Evolutionary conservation across 2,329 filamentous ascomycete species (phyloP), one percentile per base, ranked within the genome.

Genomic region (Pseudodiploospora longispora): DNA sequence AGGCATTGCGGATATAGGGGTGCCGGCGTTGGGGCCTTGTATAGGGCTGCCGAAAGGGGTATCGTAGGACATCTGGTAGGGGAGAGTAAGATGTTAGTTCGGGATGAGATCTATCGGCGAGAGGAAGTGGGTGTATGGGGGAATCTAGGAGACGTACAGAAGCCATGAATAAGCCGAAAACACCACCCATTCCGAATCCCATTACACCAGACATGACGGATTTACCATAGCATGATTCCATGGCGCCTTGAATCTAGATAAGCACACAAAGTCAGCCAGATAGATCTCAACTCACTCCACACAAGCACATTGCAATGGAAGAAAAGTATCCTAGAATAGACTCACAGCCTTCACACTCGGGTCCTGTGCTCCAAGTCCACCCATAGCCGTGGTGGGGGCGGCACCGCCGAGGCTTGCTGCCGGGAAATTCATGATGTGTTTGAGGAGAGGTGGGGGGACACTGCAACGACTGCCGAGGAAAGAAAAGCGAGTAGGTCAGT

Each of bases 161-260:
- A 47, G 90, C 88, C 91, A 97, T 98, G 73, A 98, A 98, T 58
- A 97, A 77, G 55, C 93, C 93, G 56, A 98, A 98, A 36, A 94
- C 73, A 58, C 89, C 93, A 50, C 93, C 93, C 53, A 98, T 83
- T 33, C 83, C 93, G 58, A 96, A 96, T 10, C 93, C 93, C 80
- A 94, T 94, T 27, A 85, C 87, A 46, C 91, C 93, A 0, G 90
- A 86, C 68, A 98, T 85, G 55, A 80, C 83, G 12, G 88, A 86
- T 67, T 98, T 98, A 46, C 83, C 83, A 27, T 84, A 80, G 62
- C 93, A 98, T 31, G 87, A 94, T 66, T 97, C 90, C 87, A 96
- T 95, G 36, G 81, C 80, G 27, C 73, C 67, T 74, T 88, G 80
- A 71, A 95, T 84, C 86, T 93, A 53, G 38, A 36, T 32, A 41